Conservation (phyloP, 768 basidiomycete genomes). For the Suillus subaureus region DNA sequence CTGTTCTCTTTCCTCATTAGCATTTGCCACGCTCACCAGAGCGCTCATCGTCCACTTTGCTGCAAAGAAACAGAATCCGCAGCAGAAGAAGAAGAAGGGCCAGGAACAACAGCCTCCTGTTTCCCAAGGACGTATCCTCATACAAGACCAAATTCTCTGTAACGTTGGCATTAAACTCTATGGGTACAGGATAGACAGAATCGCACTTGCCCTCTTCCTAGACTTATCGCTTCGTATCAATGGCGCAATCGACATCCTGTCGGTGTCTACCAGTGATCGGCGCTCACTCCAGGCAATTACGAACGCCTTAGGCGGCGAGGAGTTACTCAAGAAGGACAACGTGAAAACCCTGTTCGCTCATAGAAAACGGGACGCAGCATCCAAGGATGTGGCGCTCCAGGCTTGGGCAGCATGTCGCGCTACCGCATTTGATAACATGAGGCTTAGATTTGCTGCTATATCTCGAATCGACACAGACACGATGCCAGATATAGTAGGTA, state of each 20-base stretch:
- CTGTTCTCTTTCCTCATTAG: conserved; percentile 38
- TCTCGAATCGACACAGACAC: conserved; percentile 27
- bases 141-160: conserved; percentile 37
- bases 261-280: conserved; percentile 26
- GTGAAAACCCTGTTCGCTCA: conserved; percentile 34
- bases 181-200: conserved; percentile 49
- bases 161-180: conserved; percentile 32
- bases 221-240: conserved; percentile 40
- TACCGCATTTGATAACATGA: conserved; percentile 27
- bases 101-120: conserved; percentile 3
- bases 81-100: conserved; percentile 4
- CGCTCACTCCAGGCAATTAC: conserved; percentile 39
- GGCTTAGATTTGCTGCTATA: conserved; percentile 14
- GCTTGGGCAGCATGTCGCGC: conserved; percentile 50
- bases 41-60: conserved; percentile 37
- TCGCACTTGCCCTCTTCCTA: conserved; percentile 40
- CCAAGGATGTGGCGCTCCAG: conserved; percentile 34
- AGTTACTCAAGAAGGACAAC: conserved; percentile 25
- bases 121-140: conserved; percentile 19
- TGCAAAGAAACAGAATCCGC: conserved; percentile 12
- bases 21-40: conserved; percentile 39
- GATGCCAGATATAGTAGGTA: conserved; percentile 32
- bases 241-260: conserved; percentile 45
- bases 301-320: conserved; percentile 41
- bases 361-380: conserved; percentile 21